Evolutionary conservation across 1,284 basidiomycete species (phyloP).

Genomic region (Tylopilus sp.): DNA sequence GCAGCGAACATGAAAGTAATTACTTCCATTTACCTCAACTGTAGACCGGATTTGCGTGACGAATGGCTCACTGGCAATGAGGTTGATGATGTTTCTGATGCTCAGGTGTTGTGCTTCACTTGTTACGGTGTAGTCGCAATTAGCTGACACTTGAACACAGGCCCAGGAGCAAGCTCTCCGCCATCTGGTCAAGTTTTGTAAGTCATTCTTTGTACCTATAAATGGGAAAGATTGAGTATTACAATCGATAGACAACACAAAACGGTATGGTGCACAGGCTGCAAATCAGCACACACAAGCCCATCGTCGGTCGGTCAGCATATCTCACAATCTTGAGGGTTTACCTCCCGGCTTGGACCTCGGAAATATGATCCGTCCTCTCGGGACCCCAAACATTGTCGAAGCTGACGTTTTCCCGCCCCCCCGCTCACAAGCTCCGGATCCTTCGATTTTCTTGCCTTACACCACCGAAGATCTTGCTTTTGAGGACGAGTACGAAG

Average conservation of each 20-base stretch:
- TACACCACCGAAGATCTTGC: constrained; percentile 84
- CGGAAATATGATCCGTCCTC: constrained; percentile 67
- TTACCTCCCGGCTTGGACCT: constrained; percentile 74
- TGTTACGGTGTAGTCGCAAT: background rate
- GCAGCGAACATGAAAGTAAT: constrained; percentile 99
- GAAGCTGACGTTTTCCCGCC: constrained; percentile 84
- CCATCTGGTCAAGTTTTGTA: constrained; percentile 92
- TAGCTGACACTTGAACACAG: constrained; percentile 42
- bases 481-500: constrained; percentile 86
- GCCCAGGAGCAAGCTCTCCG: constrained; percentile 97
- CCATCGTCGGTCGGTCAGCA: constrained; percentile 74
- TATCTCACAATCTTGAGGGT: constrained; percentile 76
- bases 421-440: constrained; percentile 75
- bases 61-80: constrained; percentile 97
- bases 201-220: constrained; percentile 31
- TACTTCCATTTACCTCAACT: constrained; percentile 97
- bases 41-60: constrained; percentile 92
- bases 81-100: constrained; percentile 86
- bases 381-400: constrained; percentile 72
- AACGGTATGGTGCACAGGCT: constrained; percentile 73
- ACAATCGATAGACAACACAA: constrained; percentile 63
- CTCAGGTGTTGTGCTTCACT: constrained; percentile 50
- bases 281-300: constrained; percentile 52
- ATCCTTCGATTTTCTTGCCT: constrained; percentile 80
- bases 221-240: constrained; percentile 3